A percentile compares a stretch with the other conserved stretches of the same genome.
Evolutionary conservation across 1,139 yeast species (phyloP).

Genomic region (Candida labiduridarum): DNA sequence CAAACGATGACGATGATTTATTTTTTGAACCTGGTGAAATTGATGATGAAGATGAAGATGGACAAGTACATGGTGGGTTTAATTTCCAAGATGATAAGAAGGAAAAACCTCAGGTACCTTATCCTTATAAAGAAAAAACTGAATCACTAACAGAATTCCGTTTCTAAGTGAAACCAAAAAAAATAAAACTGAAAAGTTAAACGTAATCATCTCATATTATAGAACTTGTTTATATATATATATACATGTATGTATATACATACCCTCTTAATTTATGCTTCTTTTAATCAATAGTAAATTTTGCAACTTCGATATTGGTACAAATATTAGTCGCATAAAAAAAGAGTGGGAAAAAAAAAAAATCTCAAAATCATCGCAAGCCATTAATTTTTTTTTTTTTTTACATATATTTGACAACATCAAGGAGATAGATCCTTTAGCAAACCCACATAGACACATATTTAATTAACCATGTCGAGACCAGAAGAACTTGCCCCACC

Average conservation of each 20-base stretch:
- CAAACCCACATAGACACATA: background rate
- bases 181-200: background rate
- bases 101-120: constrained; percentile 6
- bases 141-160: constrained; percentile 16
- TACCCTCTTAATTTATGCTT: background rate
- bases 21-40: constrained; percentile 4
- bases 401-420: background rate
- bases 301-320: background rate
- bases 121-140: constrained; percentile 12
- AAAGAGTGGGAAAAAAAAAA: constrained; percentile 3
- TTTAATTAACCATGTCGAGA: constrained; percentile 79
- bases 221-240: background rate
- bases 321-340: background rate
- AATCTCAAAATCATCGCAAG: constrained; percentile 6
- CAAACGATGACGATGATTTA: constrained; percentile 10
- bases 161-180: constrained; percentile 7
- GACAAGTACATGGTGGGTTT: constrained; percentile 12
- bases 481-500: constrained; percentile 99
- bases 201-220: background rate
- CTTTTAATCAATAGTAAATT: background rate
- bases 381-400: background rate
- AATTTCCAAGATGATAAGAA: constrained; percentile 7
- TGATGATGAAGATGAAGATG: constrained; percentile 9
- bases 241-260: too few relatives aligned
- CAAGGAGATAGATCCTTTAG: background rate